Evolutionary conservation across 345 rosid genomes (phyloP).

Genomic region (Acer negundo): DNA sequence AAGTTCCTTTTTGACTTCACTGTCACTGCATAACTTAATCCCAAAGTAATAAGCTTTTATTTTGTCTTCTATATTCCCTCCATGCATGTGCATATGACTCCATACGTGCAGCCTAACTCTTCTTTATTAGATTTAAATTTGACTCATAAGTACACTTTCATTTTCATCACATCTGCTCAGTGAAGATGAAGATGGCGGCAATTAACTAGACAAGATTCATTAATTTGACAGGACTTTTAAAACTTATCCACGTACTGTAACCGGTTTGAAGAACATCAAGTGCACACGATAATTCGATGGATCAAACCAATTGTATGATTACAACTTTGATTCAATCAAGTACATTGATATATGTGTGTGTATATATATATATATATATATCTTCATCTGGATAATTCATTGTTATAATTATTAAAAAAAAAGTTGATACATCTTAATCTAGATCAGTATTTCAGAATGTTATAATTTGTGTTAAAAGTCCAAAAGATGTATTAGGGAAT

Average conservation of each 20-base stretch:
- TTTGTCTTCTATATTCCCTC: neutral
- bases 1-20: neutral
- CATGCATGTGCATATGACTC: neutral
- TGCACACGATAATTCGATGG: neutral
- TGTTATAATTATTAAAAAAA: neutral
- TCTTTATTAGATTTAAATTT: too few species aligned
- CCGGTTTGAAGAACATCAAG: neutral
- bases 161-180: too few species aligned
- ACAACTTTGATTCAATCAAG: neutral
- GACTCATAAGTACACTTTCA: too few species aligned
- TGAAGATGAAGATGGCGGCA: neutral
- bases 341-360: too few species aligned
- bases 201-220: neutral
- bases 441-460: neutral
- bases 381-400: neutral
- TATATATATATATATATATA: too few species aligned
- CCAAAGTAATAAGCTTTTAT: neutral
- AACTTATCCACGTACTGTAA: neutral
- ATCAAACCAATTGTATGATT: neutral
- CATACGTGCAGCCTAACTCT: too few species aligned
- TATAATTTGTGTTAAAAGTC: conserved; percentile 11
- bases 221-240: neutral
- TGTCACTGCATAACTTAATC: neutral
- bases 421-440: neutral
- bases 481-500: conserved; percentile 18